Conservation (phyloP, 2,329 filamentous ascomycete genomes). For the Metarhizium brunneum region DNA sequence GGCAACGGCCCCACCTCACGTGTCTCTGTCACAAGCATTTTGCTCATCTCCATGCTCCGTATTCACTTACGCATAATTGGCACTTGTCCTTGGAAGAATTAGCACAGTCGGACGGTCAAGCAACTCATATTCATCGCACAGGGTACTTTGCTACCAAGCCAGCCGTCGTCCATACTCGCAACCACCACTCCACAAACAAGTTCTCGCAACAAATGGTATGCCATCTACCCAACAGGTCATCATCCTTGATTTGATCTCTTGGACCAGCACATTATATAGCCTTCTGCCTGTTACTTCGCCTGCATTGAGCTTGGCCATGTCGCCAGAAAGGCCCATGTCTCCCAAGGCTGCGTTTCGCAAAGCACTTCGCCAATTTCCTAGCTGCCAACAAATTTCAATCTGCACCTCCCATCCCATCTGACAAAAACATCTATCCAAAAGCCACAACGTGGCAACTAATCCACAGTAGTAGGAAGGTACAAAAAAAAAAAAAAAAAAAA, state of each 20-base stretch:
- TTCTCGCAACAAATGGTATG: conserved; percentile 2
- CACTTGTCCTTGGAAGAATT: not conserved
- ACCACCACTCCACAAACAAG: conserved; percentile 1
- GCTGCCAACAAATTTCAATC: not conserved
- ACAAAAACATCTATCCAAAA: not conserved
- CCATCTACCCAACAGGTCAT: conserved; percentile 5
- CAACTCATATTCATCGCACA: conserved; percentile 1
- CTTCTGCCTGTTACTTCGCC: not conserved
- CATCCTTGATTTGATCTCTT: not conserved
- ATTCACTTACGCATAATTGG: not conserved
- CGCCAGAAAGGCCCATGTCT: not conserved
- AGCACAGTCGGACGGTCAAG: not conserved
- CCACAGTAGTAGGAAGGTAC: not conserved
- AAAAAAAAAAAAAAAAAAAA: conserved; percentile 1
- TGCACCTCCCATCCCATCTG: not conserved
- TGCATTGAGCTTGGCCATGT: not conserved
- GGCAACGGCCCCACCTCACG: no score
- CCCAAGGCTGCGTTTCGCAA: not conserved
- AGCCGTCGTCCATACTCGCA: not conserved
- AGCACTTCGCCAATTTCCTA: not conserved
- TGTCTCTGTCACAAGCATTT: no score
- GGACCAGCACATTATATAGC: not conserved
- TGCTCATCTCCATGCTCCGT: not conserved
- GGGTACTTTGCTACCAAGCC: not conserved
- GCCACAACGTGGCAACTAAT: not conserved